Evolutionary conservation across 2,329 filamentous ascomycete genomes (phyloP), one percentile per base, ranked within the genome.

Genomic region (Spiromastix sp.): DNA sequence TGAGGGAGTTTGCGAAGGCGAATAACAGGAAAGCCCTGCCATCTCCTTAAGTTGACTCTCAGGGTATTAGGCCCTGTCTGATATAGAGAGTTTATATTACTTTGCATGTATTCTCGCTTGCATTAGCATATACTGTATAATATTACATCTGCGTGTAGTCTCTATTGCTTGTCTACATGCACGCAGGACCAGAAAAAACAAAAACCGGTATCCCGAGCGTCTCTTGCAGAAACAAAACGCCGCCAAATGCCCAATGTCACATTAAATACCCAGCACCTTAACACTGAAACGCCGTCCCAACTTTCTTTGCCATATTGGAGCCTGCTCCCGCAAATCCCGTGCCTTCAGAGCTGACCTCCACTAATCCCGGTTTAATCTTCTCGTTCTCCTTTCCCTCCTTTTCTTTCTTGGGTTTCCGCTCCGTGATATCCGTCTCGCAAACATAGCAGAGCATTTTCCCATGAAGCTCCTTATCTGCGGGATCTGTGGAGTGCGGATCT

Each of bases 311-410:
- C 48, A 83, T 74, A 51, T 81, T 93, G 34, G 74, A 73, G 2
- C 91, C 89, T n/a, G 81, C 79, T 4, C 85, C 82, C 4, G 89
- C 87, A 59, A 94, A 96, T 0, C 89, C 89, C 0, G 89, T 96
- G 1, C 89, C 89, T 48, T 95, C 89, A 22, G 80, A 84, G 46
- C 74, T 78, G 32, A 96, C 72, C 51, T 82, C 76, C 3, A 95
- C 79, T 21, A 95, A 54, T 0, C 87, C 87, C 0, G 79, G 74
- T 40, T 69, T 75, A 22, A 81, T 69, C 34, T 66, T 74, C 22
- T 77, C 70, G 46, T 74, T 74, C 19, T 63, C 64, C 31, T 70
- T 52, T 30, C 56, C 54, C 45, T 60, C 53, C 40, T 49, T 47
- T 26, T 43, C 52, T 35, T 47, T 48, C 15, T 53, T 50, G 16